Percentiles rank a stretch among this genome's conserved stretches.
Evolutionary conservation across 106 monocot species (phyloP).

Genomic region (Ottelia alismoides): DNA sequence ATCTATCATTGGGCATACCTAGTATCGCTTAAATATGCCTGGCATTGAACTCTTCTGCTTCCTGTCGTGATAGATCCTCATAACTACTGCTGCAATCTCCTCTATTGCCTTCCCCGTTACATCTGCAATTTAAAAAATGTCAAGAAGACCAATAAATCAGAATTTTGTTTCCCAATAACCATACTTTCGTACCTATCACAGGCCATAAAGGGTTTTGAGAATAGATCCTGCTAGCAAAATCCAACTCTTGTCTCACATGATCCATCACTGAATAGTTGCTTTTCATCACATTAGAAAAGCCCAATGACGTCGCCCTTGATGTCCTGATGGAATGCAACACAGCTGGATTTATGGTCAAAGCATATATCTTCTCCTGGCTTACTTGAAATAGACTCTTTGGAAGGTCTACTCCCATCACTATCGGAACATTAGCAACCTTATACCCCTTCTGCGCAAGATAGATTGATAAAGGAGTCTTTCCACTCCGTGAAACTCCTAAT

Average conservation of each 20-base stretch:
- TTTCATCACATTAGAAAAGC: slow-evolving; percentile 25
- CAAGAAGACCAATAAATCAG: background rate
- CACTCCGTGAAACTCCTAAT: slow-evolving; percentile 71
- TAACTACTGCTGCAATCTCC: slow-evolving; percentile 57
- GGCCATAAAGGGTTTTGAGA: slow-evolving; percentile 60
- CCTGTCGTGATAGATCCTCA: slow-evolving; percentile 54
- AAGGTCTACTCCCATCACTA: slow-evolving; percentile 64
- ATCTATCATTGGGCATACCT: no score
- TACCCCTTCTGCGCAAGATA: slow-evolving; percentile 82
- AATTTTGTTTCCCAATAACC: no score
- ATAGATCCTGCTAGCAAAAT: slow-evolving; percentile 46
- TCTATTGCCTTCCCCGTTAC: slow-evolving; percentile 72
- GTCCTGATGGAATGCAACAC: slow-evolving; percentile 69
- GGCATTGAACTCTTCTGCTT: slow-evolving; percentile 43
- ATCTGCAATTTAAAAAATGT: slow-evolving; percentile 22
- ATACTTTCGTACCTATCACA: slow-evolving; percentile 64
- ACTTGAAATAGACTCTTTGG: slow-evolving; percentile 54
- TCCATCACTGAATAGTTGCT: slow-evolving; percentile 79
- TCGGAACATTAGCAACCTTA: slow-evolving; percentile 74
- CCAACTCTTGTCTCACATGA: slow-evolving; percentile 55
- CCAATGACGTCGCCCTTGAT: slow-evolving; percentile 51
- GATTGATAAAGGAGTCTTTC: slow-evolving; percentile 82
- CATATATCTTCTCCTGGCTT: slow-evolving; percentile 63
- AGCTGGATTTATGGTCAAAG: slow-evolving; percentile 59
- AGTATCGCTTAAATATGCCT: slow-evolving; percentile 48